Conservation (phyloP, 495 filamentous ascomycete species). For the Podospora didyma region DNA sequence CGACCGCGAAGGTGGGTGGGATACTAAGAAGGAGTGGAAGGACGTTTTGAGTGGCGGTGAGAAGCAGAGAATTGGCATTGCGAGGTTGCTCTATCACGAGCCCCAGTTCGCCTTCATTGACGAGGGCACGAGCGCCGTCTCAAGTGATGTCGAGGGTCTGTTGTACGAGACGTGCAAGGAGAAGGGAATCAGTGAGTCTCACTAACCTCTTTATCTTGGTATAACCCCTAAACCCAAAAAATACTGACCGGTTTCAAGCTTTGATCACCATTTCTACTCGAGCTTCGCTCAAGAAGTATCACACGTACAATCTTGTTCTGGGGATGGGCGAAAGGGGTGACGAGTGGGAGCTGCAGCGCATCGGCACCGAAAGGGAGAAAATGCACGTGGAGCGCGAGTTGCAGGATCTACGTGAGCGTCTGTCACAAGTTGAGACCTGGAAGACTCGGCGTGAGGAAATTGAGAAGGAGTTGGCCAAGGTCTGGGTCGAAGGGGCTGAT, state of each 20-base stretch:
- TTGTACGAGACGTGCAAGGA: conserved; percentile 90
- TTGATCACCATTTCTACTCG: conserved; percentile 92
- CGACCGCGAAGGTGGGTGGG: conserved; percentile 92
- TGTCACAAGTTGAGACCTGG: conserved; percentile 81
- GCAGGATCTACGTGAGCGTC: conserved; percentile 70
- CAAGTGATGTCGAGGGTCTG: conserved; percentile 88
- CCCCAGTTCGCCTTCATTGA: conserved; percentile 91
- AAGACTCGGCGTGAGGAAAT: conserved; percentile 75
- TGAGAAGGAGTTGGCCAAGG: conserved; percentile 48
- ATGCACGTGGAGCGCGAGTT: conserved; percentile 86
- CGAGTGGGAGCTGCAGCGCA: conserved; percentile 85
- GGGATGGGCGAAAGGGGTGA: conserved; percentile 62
- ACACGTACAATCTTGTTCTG: conserved; percentile 82
- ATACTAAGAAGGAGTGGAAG: conserved; percentile 96
- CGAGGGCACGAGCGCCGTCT: conserved; percentile 91
- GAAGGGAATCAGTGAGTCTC: conserved; percentile 77
- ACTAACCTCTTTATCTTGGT: background rate
- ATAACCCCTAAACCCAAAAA: background rate
- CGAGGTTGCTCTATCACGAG: conserved; percentile 89
- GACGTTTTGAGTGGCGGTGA: conserved; percentile 96
- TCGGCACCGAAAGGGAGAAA: conserved; percentile 89
- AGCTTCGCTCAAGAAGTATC: conserved; percentile 89
- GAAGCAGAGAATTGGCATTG: conserved; percentile 92
- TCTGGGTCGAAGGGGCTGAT: conserved; percentile 50
- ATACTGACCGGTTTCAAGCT: conserved; percentile 42